A percentile compares a stretch with the other conserved stretches of the same genome.
These are phyloP conservation scores for Diaporthe longicolla DNA, from an alignment of 2,329 filamentous ascomycete genomes.

Conservation along the genomic window DNA sequence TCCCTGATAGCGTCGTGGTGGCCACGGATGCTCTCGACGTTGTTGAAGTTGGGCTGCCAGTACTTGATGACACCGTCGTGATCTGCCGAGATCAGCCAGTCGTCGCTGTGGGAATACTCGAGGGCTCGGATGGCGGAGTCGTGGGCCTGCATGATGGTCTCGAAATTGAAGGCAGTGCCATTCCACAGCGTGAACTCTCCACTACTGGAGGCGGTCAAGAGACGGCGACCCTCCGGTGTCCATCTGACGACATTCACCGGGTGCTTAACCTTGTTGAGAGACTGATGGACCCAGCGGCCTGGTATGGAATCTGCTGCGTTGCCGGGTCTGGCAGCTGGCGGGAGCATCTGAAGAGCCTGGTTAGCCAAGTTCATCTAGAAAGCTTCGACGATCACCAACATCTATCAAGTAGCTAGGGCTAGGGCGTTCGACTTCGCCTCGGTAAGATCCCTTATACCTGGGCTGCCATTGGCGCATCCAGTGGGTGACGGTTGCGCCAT, in stretches of 20 bases:
- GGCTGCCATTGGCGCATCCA: conserved; percentile 90
- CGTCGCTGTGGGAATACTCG: conserved; percentile 93
- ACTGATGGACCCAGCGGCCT: conserved; percentile 97
- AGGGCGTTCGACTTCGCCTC: conserved; percentile 85
- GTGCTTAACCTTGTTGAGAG: conserved; percentile 97
- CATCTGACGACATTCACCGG: conserved; percentile 97
- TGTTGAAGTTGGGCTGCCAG: conserved; percentile 99
- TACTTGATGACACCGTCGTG: conserved; percentile 98
- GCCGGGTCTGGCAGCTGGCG: conserved; percentile 81
- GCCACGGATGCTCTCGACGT: conserved; percentile 93
- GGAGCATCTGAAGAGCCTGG: conserved; percentile 77
- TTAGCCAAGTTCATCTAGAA: conserved; percentile 41
- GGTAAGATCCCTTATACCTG: conserved; percentile 79
- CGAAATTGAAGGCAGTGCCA: conserved; percentile 98
- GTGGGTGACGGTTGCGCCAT: conserved; percentile 89
- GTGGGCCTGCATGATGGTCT: conserved; percentile 99
- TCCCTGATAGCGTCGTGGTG: conserved; percentile 93
- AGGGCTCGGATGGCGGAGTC: conserved; percentile 87
- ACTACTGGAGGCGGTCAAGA: conserved; percentile 94
- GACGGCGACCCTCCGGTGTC: conserved; percentile 93
- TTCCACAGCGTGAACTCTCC: conserved; percentile 99
- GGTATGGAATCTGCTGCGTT: conserved; percentile 89
- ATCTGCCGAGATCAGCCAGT: conserved; percentile 96
- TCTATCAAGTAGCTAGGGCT: conserved; percentile 92
- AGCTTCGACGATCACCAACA: conserved; percentile 64